Percentiles rank a stretch among this genome's conserved stretches.
phyloP scores from a whole-genome alignment of 768 basidiomycete genomes.

The Gymnopilus dilepis region DNA sequence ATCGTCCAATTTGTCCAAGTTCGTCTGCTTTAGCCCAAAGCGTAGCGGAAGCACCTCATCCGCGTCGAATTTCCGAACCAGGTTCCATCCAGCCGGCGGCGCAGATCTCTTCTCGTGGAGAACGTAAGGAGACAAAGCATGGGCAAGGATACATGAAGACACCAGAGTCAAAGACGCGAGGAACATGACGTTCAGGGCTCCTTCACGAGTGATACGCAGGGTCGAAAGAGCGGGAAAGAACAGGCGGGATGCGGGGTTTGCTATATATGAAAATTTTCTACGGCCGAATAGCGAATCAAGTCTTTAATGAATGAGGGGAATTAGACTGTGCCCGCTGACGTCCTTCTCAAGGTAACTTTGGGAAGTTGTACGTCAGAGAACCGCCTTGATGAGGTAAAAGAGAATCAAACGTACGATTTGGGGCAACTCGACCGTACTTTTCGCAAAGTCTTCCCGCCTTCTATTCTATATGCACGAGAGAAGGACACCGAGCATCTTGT shows the following conservation, averaged over 20 bases:
- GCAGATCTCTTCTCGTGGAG: slow-evolving; percentile 44
- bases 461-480: too few relatives aligned
- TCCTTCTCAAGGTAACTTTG: not conserved
- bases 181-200: slow-evolving; percentile 7
- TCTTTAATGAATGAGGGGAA: not conserved
- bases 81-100: slow-evolving; percentile 47
- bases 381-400: slow-evolving; percentile 6
- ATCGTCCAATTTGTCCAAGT: slow-evolving; percentile 46
- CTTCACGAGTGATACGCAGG: slow-evolving; percentile 1
- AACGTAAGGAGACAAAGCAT: slow-evolving; percentile 41
- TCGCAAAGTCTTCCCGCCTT: not conserved
- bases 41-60: slow-evolving; percentile 44
- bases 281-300: not conserved
- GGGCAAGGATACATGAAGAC: slow-evolving; percentile 7
- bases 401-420: not conserved
- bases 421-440: not conserved
- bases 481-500: too few relatives aligned
- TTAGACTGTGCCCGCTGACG: not conserved
- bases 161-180: slow-evolving; percentile 15
- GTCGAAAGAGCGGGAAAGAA: too few relatives aligned
- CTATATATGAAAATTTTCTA: slow-evolving; percentile 1
- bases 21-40: slow-evolving; percentile 50
- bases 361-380: slow-evolving; percentile 14
- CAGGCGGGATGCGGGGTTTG: not conserved
- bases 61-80: slow-evolving; percentile 40